A percentile compares a stretch with the other conserved stretches of the same genome.
These are phyloP conservation scores for Auricularia cornea DNA, from an alignment of 768 basidiomycete genomes.

Conservation along the genomic window DNA sequence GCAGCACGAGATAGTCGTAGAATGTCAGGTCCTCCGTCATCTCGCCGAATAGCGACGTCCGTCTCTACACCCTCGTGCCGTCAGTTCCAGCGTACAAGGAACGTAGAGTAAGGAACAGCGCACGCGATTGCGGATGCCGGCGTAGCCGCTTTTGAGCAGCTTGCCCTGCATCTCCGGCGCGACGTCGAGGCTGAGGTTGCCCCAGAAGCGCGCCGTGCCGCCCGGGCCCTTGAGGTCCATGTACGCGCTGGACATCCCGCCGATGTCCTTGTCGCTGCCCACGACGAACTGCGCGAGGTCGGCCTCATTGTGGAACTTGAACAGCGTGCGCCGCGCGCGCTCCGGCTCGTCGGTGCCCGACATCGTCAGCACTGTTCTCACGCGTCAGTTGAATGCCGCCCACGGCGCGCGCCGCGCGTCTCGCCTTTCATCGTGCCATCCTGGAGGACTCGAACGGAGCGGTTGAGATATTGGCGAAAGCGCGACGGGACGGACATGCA, in stretches of 20 bases:
- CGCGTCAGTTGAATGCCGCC: background rate
- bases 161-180: conserved; percentile 56
- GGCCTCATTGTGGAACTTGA: conserved; percentile 50
- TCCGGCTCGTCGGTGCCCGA: conserved; percentile 59
- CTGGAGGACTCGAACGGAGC: background rate
- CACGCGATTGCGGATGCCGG: conserved; percentile 83
- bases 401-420: background rate
- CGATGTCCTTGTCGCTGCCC: conserved; percentile 85
- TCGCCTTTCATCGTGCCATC: background rate
- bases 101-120: conserved; percentile 8
- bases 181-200: conserved; percentile 65
- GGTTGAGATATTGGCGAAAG: background rate
- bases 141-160: conserved; percentile 71
- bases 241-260: conserved; percentile 71
- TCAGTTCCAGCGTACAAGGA: background rate
- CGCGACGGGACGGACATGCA: conserved; percentile 1
- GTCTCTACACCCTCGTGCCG: conserved; percentile 35
- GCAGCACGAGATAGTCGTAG: conserved; percentile 73
- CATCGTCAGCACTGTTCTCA: conserved; percentile 61
- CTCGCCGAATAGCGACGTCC: conserved; percentile 83
- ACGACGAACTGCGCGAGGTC: conserved; percentile 59
- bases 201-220: conserved; percentile 64
- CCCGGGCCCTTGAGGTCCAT: conserved; percentile 37
- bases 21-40: conserved; percentile 74
- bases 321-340: conserved; percentile 55